A percentile compares a stretch with the other conserved stretches of the same genome.
Conservation (phyloP, 306 rosid species). For the Astragalus glycyphyllos region DNA sequence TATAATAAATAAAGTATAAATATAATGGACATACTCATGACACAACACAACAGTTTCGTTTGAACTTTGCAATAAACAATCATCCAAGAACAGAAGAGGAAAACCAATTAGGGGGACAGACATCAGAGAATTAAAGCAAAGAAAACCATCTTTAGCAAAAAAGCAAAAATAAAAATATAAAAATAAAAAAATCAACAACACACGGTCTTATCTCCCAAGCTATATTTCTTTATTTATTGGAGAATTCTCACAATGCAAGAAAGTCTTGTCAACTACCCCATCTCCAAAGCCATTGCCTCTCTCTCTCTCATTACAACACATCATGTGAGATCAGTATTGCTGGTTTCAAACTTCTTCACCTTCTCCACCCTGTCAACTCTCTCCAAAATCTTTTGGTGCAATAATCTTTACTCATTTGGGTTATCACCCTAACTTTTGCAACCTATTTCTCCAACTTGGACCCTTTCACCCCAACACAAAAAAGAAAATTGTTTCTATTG, state of each 20-base stretch:
- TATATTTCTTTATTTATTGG: conserved; percentile 38
- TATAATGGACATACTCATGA: background rate
- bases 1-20: background rate
- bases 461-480: conserved; percentile 11
- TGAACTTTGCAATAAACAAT: conserved; percentile 23
- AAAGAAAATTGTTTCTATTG: background rate
- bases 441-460: background rate
- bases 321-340: conserved; percentile 31
- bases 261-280: conserved; percentile 66
- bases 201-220: conserved; percentile 28
- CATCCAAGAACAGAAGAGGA: conserved; percentile 29
- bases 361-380: conserved; percentile 27
- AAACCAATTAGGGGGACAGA: conserved; percentile 23
- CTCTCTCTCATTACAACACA: conserved; percentile 33
- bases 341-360: conserved; percentile 31
- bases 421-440: background rate
- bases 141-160: conserved; percentile 17
- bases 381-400: conserved; percentile 31
- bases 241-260: conserved; percentile 41
- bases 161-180: background rate
- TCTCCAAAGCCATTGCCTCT: conserved; percentile 49
- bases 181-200: conserved; percentile 3
- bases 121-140: conserved; percentile 29
- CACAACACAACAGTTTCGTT: conserved; percentile 5
- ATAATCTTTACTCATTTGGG: conserved; percentile 22